A percentile compares a stretch with the other conserved stretches of the same genome.
Evolutionary conservation across 495 filamentous ascomycete genomes (phyloP).

Genomic region (Opeltia flavorubescens): DNA sequence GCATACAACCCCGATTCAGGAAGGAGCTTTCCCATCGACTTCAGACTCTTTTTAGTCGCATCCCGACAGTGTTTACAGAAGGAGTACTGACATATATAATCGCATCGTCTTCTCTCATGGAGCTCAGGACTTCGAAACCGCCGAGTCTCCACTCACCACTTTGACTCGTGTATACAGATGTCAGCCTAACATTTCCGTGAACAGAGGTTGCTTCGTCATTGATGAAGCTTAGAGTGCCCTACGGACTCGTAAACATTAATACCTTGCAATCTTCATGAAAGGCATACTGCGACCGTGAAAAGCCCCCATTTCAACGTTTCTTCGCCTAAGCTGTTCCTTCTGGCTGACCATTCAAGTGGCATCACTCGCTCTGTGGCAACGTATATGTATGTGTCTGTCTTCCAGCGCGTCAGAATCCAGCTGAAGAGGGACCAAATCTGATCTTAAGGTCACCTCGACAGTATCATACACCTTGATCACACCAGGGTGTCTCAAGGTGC

Average conservation of each 20-base stretch:
- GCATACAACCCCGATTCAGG: conserved; percentile 71
- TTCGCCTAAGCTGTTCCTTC: conserved; percentile 63
- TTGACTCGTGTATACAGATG: conserved; percentile 80
- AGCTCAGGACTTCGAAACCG: conserved; percentile 86
- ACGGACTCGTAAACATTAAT: neutral
- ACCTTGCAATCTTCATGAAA: neutral
- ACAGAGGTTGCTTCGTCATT: conserved; percentile 85
- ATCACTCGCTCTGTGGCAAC: conserved; percentile 84
- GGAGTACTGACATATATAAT: conserved; percentile 64
- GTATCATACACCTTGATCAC: conserved; percentile 88
- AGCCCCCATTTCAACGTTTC: conserved; percentile 96
- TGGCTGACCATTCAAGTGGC: conserved; percentile 75
- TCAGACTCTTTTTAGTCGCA: neutral
- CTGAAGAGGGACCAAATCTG: neutral
- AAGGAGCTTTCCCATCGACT: conserved; percentile 76
- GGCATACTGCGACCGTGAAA: conserved; percentile 63
- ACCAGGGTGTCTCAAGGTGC: conserved; percentile 85
- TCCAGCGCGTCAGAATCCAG: conserved; percentile 11
- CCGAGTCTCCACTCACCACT: conserved; percentile 97
- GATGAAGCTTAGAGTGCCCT: conserved; percentile 90
- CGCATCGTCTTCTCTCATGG: conserved; percentile 86
- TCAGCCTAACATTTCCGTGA: conserved; percentile 70
- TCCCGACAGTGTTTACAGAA: neutral
- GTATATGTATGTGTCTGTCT: conserved; percentile 88
- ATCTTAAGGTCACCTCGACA: conserved; percentile 52